Evolutionary conservation across 2,329 filamentous ascomycete genomes (phyloP).

Genomic region (Neopestalotiopsis rosae): DNA sequence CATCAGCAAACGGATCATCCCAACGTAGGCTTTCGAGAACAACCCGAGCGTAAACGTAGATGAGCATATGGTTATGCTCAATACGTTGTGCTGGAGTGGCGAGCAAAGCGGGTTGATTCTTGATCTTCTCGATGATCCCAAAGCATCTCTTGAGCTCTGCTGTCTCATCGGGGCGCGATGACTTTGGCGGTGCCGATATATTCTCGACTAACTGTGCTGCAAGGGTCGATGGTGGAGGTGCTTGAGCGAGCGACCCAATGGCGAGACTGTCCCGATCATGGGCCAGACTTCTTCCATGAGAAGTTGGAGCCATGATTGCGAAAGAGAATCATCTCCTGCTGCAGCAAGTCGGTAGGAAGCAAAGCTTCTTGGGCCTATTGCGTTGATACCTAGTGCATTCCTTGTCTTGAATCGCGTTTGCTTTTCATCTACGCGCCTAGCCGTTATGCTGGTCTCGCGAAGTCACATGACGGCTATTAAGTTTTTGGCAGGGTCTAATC

Average conservation of each 20-base stretch:
- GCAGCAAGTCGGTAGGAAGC: neutral
- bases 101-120: conserved; percentile 57
- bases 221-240: conserved; percentile 76
- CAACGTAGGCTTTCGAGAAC: conserved; percentile 73
- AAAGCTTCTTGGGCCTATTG: neutral
- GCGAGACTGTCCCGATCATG: conserved; percentile 30
- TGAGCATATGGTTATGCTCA: conserved; percentile 81
- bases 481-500: neutral
- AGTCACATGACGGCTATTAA: conserved; percentile 6
- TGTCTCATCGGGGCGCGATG: conserved; percentile 68
- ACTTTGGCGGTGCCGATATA: conserved; percentile 69
- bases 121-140: conserved; percentile 58
- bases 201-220: conserved; percentile 87
- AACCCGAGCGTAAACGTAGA: conserved; percentile 82
- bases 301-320: conserved; percentile 35
- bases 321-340: neutral
- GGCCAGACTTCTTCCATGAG: conserved; percentile 33
- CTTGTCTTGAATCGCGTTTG: neutral
- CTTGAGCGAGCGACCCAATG: conserved; percentile 30
- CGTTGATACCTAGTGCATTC: neutral
- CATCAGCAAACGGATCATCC: conserved; percentile 71
- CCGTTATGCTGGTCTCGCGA: neutral
- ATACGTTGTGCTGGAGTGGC: conserved; percentile 69
- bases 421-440: neutral
- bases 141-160: conserved; percentile 78